phyloP scores from a whole-genome alignment of 2,329 filamentous ascomycete species.

The Trichoderma breve region DNA sequence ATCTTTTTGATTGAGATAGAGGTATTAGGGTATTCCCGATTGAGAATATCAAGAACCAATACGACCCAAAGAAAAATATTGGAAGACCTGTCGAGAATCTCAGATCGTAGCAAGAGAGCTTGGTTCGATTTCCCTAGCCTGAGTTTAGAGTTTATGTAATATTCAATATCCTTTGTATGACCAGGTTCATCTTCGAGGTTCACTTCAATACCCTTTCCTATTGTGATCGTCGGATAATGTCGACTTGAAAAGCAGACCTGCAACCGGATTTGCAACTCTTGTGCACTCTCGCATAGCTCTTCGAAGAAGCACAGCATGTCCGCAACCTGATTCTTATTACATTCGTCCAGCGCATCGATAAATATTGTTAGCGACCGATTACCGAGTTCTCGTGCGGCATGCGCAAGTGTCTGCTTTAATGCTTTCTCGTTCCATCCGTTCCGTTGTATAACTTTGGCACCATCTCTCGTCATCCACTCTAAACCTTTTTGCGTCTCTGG shows the following conservation, averaged over 20 bases:
- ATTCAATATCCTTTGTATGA: constrained; percentile 28
- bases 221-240: constrained; percentile 45
- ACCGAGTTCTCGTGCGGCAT: neutral
- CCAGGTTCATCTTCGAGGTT: constrained; percentile 27
- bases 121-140: constrained; percentile 26
- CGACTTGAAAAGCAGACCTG: constrained; percentile 46
- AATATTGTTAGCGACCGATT: constrained; percentile 23
- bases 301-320: constrained; percentile 45
- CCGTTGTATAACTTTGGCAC: neutral
- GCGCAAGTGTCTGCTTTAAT: neutral
- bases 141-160: constrained; percentile 24
- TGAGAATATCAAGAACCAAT: constrained; percentile 40
- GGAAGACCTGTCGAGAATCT: constrained; percentile 37
- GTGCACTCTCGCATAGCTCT: constrained; percentile 32
- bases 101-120: neutral
- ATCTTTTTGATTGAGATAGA: constrained; percentile 26
- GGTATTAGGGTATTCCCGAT: constrained; percentile 32
- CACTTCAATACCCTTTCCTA: constrained; percentile 29
- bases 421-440: neutral
- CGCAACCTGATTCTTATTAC: constrained; percentile 38
- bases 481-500: neutral
- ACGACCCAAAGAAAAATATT: constrained; percentile 48
- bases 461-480: neutral
- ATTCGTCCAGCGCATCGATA: constrained; percentile 48
- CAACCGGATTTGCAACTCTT: constrained; percentile 22